These are phyloP conservation scores for Panicum virgatum DNA, from an alignment of 202 grass and related monocot species.

Conservation along the genomic window DNA sequence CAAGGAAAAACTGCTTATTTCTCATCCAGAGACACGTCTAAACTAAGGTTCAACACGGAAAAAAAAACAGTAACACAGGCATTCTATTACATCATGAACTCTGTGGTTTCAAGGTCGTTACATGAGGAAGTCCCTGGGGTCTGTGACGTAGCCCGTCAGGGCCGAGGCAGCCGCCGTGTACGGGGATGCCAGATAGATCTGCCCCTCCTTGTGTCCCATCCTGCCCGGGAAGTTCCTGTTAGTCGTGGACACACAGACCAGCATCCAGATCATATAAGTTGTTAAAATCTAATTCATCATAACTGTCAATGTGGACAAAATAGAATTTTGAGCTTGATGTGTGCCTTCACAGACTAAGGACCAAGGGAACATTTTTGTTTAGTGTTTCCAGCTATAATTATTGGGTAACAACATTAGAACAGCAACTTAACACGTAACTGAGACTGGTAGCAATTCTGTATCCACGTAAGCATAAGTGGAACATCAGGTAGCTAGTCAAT, in stretches of 20 bases:
- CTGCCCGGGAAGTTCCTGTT: constrained; percentile 97
- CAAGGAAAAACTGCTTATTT: constrained; percentile 26
- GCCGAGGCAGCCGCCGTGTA: constrained; percentile 79
- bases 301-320: not conserved
- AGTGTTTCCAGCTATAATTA: not conserved
- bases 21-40: not conserved
- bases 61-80: not conserved
- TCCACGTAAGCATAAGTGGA: not conserved
- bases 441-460: not conserved
- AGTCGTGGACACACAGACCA: constrained; percentile 96
- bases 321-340: not conserved
- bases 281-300: constrained; percentile 1
- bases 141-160: constrained; percentile 79
- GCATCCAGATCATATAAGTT: constrained; percentile 17
- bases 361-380: not conserved
- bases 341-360: not conserved
- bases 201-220: constrained; percentile 97
- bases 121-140: constrained; percentile 80
- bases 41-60: constrained; percentile 11
- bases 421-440: not conserved
- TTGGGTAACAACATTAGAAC: not conserved
- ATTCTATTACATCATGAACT: not conserved
- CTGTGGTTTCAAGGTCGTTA: not conserved
- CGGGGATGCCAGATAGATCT: constrained; percentile 94
- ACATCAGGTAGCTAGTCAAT: not conserved